Base-by-base conservation (phyloP, 179 eudicot genomes). In the Camellia oleifera region DNA sequence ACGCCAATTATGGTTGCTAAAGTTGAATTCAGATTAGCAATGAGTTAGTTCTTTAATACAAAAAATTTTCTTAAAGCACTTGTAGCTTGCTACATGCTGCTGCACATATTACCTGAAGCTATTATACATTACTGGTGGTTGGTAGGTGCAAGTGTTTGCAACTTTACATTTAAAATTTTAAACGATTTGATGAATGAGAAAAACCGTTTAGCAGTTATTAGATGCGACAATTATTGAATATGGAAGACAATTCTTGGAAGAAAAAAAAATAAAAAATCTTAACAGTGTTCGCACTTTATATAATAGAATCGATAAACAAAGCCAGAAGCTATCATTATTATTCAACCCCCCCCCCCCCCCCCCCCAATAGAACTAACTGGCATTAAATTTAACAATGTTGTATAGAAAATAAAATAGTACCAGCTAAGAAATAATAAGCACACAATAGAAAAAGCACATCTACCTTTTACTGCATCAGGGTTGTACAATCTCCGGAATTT, bases 401-500 rank as follows among this genome's bases (percentile, higher is more conserved):
- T 40, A 72, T 9, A 48, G 12, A 32, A 4, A 82, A 45, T 6
- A 17, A 56, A 75, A 18, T 4, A 75, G 20, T 61, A 46, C 40
- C 40, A 4, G 23, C 26, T 60, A 57, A 20, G 46, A 61, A 53
- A 70, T 58, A 17, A 80, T 64, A 17, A 80, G 20, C 17, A 65
- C 12, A 23, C 3, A 66, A 74, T 40, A 42, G 42, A 32, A 77
- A 72, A 86, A 60, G 20, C 46, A 52, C 44, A n/a, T 23, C 12
- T 79, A 96, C 99, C 98, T 91, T 94, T 96, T 18, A 94, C 86
- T 56, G 88, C 84, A 75, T 92, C 93, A 2, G 83, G 68, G 48
- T 83, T 88, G 85, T 94, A 96, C 82, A 86, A 87, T 82, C 83
- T 94, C 63, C 81, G 89, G 68, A 94, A 94, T 79, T 79, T 92